phyloP scores from a whole-genome alignment of 2,329 filamentous ascomycete species.

The Stagonosporopsis cucurbitacearum region DNA sequence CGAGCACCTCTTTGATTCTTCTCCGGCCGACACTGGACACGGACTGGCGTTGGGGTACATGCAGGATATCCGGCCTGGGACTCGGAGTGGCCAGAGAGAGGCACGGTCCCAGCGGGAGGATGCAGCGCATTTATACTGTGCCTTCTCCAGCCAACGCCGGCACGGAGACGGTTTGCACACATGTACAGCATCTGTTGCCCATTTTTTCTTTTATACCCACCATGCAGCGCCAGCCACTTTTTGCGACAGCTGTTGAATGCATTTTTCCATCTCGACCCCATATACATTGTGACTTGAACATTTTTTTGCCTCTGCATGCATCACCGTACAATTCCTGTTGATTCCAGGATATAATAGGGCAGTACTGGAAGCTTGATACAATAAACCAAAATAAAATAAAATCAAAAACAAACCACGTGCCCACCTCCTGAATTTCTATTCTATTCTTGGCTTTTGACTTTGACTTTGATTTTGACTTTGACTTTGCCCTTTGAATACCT shows the following conservation, averaged over 20 bases:
- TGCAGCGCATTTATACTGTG: conserved; percentile 16
- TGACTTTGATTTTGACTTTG: too few relatives aligned
- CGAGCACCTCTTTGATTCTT: conserved; percentile 37
- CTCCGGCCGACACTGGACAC: conserved; percentile 26
- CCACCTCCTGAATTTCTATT: too few relatives aligned
- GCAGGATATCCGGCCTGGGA: conserved; percentile 17
- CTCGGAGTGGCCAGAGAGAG: not conserved
- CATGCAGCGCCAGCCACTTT: conserved; percentile 26
- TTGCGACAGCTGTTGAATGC: conserved; percentile 18
- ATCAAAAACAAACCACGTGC: too few relatives aligned
- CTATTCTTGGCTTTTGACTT: too few relatives aligned
- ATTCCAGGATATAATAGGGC: too few relatives aligned
- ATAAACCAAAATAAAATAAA: too few relatives aligned
- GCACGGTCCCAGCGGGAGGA: not conserved
- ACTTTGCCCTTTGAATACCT: too few relatives aligned
- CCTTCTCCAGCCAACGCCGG: conserved; percentile 2
- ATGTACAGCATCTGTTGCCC: conserved; percentile 2
- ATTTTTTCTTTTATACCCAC: conserved; percentile 28
- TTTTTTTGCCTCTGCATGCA: too few relatives aligned
- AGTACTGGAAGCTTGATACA: too few relatives aligned
- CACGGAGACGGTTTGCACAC: too few relatives aligned
- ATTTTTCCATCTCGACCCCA: not conserved
- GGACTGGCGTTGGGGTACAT: conserved; percentile 33
- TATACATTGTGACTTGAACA: not conserved
- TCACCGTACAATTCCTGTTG: too few relatives aligned